Conservation (phyloP, 345 rosid genomes). For the Camelina hispida region DNA sequence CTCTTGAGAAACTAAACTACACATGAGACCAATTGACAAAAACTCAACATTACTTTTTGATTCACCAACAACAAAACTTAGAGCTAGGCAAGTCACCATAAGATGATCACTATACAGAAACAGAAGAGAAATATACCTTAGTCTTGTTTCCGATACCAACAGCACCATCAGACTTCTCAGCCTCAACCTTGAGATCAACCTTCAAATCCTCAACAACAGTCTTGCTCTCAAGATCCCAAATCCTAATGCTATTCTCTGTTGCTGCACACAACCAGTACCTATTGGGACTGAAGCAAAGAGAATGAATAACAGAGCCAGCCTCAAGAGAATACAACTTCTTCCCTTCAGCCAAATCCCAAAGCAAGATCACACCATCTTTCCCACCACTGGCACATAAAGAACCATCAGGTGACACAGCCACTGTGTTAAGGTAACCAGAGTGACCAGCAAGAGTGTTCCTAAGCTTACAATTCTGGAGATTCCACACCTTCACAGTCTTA, state of each 20-base stretch:
- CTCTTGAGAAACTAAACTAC: not conserved
- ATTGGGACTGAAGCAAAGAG: slow-evolving; percentile 88
- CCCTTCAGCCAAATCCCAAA: slow-evolving; percentile 97
- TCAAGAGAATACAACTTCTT: slow-evolving; percentile 82
- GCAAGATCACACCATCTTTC: slow-evolving; percentile 74
- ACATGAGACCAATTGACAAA: not conserved
- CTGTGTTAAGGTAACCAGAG: slow-evolving; percentile 76
- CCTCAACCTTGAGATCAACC: slow-evolving; percentile 89
- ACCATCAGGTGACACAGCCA: slow-evolving; percentile 88
- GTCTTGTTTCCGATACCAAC: slow-evolving; percentile 52
- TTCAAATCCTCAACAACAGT: slow-evolving; percentile 87
- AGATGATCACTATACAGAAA: not conserved
- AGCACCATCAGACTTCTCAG: slow-evolving; percentile 67
- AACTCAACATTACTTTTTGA: not conserved
- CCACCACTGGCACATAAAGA: slow-evolving; percentile 94
- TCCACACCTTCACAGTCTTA: slow-evolving; percentile 85
- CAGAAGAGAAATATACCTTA: slow-evolving; percentile 54
- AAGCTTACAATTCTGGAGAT: slow-evolving; percentile 82
- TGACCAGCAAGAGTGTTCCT: slow-evolving; percentile 72
- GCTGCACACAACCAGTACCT: slow-evolving; percentile 98
- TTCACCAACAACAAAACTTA: not conserved
- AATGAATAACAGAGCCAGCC: slow-evolving; percentile 70
- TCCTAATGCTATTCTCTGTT: slow-evolving; percentile 82
- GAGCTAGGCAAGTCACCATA: not conserved
- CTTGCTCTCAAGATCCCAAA: slow-evolving; percentile 98